Evolutionary conservation across 805 yeast species (phyloP), one percentile per base, ranked within the genome.

Genomic region (Wickerhamomyces subpelliculosus): DNA sequence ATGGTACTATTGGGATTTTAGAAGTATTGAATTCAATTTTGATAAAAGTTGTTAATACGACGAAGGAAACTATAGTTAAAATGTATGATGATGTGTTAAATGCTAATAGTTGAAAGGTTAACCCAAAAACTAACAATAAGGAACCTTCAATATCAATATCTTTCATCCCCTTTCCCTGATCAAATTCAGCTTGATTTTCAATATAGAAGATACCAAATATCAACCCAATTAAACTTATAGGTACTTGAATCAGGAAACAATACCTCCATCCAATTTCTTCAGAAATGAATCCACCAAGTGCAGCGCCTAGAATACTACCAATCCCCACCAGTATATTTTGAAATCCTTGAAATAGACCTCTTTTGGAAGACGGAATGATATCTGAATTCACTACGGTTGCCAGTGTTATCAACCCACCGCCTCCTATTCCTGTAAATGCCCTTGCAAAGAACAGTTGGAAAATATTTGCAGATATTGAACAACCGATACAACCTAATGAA

Each of bases 331-430:
- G 45, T 20, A 64, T 51, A 41, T 64, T 65, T 39, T 64, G 68
- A 37, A 61, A 55, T 1, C 69, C 69, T 42, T 66, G 68, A 37
- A 60, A 62, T n/a, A 64, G 45, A 2, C 68, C 67, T 50, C 67
- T 48, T 41, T 58, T 60, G n/a, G 55, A 48, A 9, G 60, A 44
- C 19, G 62, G 59, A 13, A 66, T 58, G 10, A 66, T 47, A 37
- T 66, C 71, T 6, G 67, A 61, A 33, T 61, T 61, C 17, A 64
- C 53, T 12, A 66, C 64, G 5, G 70, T 64, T 8, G 64, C 52
- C 8, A 66, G 49, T 0, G 65, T 62, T 18, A 58, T 48, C 28
- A 66, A 46, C 3, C 71, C 71, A 22, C 68, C 71, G 12, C 69
- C 70, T 18, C 70, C 71, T 12, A 65, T 44, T 14, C 71, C 70